These are phyloP conservation scores for Tuber indicum DNA, from an alignment of 495 filamentous ascomycete genomes.

Conservation along the genomic window DNA sequence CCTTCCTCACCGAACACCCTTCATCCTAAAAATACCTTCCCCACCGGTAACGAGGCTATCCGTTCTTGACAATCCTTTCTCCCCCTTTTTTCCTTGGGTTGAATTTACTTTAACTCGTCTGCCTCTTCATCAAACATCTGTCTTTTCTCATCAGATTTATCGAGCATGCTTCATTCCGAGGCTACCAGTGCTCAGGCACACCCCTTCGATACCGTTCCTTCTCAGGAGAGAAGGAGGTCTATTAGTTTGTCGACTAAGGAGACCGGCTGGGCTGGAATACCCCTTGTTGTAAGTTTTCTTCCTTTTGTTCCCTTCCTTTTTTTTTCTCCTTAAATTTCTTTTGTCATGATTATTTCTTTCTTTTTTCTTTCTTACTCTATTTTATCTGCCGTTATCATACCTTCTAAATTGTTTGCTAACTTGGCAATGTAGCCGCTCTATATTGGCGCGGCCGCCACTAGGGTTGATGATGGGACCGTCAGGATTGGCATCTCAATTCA, in stretches of 20 bases:
- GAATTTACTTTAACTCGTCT: neutral
- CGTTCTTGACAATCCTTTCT: neutral
- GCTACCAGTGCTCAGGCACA: neutral
- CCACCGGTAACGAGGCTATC: neutral
- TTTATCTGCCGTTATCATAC: neutral
- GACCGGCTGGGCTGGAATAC: slow-evolving; percentile 34
- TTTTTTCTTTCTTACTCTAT: neutral
- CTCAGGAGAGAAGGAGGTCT: slow-evolving; percentile 23
- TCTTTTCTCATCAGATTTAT: neutral
- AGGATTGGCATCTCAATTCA: slow-evolving; percentile 64
- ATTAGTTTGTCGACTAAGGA: slow-evolving; percentile 14
- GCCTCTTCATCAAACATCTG: neutral
- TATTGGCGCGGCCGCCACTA: slow-evolving; percentile 55
- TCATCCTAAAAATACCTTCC: neutral
- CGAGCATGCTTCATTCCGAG: neutral
- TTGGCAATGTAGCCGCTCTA: slow-evolving; percentile 53
- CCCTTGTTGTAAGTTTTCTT: slow-evolving; percentile 20
- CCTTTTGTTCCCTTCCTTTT: neutral
- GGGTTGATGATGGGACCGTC: slow-evolving; percentile 49
- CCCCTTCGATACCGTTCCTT: neutral
- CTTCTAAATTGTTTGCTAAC: neutral
- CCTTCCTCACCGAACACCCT: neutral
- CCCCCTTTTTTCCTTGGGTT: neutral
- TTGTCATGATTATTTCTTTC: no score
- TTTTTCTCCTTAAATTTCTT: neutral